Evolutionary conservation across 116 monocot species (phyloP).

Genomic region (Posidonia oceanica): DNA sequence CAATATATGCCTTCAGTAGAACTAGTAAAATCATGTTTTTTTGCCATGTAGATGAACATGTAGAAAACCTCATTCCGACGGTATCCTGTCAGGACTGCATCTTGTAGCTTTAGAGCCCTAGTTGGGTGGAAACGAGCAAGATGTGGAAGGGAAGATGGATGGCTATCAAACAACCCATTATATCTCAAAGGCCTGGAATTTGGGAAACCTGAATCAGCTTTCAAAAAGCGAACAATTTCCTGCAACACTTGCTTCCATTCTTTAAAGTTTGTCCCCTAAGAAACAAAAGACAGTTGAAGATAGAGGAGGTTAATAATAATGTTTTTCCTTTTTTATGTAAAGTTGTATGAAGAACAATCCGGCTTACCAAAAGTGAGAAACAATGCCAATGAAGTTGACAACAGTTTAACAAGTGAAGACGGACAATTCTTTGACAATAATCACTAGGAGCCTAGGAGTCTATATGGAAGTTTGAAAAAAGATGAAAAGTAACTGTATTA

Average conservation of each 20-base stretch:
- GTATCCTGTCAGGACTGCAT: constrained; percentile 81
- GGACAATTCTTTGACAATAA: too few species aligned
- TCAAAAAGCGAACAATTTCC: constrained; percentile 73
- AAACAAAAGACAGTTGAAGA: not conserved
- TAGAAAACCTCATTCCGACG: constrained; percentile 72
- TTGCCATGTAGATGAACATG: not conserved
- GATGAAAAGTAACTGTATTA: too few species aligned
- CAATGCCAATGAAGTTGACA: too few species aligned
- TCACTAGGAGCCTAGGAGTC: too few species aligned
- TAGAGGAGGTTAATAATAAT: not conserved
- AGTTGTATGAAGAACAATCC: too few species aligned
- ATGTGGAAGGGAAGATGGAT: constrained; percentile 57
- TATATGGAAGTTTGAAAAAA: too few species aligned
- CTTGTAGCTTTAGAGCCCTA: constrained; percentile 55
- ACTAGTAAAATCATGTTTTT: not conserved
- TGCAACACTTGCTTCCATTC: constrained; percentile 94
- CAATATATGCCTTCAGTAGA: not conserved
- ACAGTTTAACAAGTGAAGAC: too few species aligned
- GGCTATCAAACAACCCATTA: constrained; percentile 51
- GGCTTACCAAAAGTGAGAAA: too few species aligned
- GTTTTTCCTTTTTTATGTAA: too few species aligned
- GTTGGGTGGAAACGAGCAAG: constrained; percentile 59
- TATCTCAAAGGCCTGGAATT: constrained; percentile 71
- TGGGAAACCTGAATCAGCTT: constrained; percentile 42
- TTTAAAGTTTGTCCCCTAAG: constrained; percentile 81